Evolutionary conservation across 1,284 basidiomycete genomes (phyloP).

Genomic region (Irpex rosettiformis): DNA sequence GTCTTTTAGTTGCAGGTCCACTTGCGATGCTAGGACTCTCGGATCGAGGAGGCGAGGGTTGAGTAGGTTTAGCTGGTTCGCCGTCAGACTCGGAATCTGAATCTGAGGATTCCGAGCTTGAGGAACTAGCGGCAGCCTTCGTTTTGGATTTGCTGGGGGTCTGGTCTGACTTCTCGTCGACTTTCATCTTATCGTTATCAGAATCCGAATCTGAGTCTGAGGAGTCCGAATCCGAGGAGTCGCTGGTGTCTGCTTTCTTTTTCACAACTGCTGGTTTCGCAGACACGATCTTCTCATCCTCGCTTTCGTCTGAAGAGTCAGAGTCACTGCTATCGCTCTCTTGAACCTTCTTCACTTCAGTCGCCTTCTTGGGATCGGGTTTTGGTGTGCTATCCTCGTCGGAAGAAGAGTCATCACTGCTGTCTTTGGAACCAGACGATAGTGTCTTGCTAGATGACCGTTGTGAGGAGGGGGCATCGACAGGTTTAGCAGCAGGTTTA

Average conservation of each 20-base stretch:
- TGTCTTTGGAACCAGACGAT: conserved; percentile 8
- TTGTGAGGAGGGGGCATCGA: conserved; percentile 6
- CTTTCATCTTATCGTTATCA: neutral
- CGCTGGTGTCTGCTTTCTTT: neutral
- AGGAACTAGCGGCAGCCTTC: conserved; percentile 3
- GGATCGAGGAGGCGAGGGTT: neutral
- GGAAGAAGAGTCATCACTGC: conserved; percentile 9
- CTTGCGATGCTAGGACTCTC: conserved; percentile 3
- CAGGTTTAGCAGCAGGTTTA: conserved; percentile 3
- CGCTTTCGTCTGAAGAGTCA: conserved; percentile 7
- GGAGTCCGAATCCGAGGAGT: conserved; percentile 10
- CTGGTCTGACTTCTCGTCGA: neutral
- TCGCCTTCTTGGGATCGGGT: conserved; percentile 2
- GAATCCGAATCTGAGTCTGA: conserved; percentile 5
- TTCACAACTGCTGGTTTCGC: neutral
- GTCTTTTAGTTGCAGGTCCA: conserved; percentile 50
- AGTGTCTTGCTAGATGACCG: conserved; percentile 16
- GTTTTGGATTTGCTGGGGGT: neutral
- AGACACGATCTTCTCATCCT: conserved; percentile 7
- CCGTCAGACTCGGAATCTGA: conserved; percentile 25
- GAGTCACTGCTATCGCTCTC: conserved; percentile 9
- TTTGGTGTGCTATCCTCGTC: conserved; percentile 1
- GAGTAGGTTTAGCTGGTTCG: conserved; percentile 12
- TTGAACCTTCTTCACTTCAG: conserved; percentile 7
- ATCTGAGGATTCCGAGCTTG: conserved; percentile 8